phyloP scores from a whole-genome alignment of 2,329 filamentous ascomycete species.

The Scorias spongiosa region DNA sequence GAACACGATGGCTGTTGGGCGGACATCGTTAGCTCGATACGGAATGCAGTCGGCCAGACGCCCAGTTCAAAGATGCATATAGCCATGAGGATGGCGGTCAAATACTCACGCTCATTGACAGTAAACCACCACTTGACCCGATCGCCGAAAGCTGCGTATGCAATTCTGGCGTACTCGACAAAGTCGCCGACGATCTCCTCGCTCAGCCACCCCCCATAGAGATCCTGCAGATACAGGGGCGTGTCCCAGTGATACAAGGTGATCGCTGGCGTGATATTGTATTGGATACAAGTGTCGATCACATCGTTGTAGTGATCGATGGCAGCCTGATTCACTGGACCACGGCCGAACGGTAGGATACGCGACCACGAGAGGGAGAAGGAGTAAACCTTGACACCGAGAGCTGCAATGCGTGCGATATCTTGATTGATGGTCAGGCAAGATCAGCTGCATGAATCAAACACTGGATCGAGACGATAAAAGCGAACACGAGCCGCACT shows the following conservation, averaged over 20 bases:
- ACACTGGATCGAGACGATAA: too few species aligned
- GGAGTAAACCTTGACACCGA: conserved; percentile 21
- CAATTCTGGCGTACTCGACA: conserved; percentile 25
- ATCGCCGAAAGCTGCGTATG: conserved; percentile 24
- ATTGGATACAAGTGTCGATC: conserved; percentile 23
- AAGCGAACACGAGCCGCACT: too few species aligned
- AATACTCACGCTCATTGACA: conserved; percentile 24
- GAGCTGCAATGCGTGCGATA: conserved; percentile 24
- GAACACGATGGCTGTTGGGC: conserved; percentile 12
- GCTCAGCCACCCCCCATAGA: conserved; percentile 23
- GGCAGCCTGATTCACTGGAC: conserved; percentile 30
- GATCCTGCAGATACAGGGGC: conserved; percentile 8
- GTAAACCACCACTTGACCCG: conserved; percentile 23
- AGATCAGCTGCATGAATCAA: too few species aligned
- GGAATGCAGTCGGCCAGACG: background rate
- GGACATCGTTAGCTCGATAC: background rate
- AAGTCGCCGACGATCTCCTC: conserved; percentile 25
- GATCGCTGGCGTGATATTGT: conserved; percentile 29
- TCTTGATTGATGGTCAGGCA: conserved; percentile 5
- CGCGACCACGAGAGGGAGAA: conserved; percentile 35
- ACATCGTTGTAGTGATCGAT: conserved; percentile 35
- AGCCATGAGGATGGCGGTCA: background rate
- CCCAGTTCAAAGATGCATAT: background rate
- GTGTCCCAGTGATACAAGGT: conserved; percentile 32
- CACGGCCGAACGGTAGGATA: conserved; percentile 32